These are phyloP conservation scores for Arthrobotrys pseudoclavata DNA, from an alignment of 2,329 filamentous ascomycete genomes.

Conservation along the genomic window DNA sequence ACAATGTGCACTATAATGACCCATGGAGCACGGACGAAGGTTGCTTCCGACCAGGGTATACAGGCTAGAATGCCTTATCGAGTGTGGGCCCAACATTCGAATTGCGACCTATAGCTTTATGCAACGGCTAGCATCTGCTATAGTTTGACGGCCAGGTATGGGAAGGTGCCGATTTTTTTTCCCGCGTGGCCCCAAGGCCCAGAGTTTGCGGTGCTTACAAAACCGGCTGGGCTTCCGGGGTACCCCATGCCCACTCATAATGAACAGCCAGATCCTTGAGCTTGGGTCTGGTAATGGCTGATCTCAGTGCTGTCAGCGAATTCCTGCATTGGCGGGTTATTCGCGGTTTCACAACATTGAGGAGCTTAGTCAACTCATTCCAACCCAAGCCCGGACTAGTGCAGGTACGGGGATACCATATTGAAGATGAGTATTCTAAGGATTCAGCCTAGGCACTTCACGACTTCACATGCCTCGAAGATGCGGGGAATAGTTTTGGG, in stretches of 20 bases:
- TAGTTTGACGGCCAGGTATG: conserved; percentile 14
- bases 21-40: conserved; percentile 40
- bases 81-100: conserved; percentile 36
- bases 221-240: conserved; percentile 24
- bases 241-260: conserved; percentile 34
- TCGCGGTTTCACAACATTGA: conserved; percentile 38
- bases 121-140: conserved; percentile 39
- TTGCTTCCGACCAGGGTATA: conserved; percentile 34
- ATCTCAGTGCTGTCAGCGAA: conserved; percentile 18
- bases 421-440: conserved; percentile 15
- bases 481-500: neutral
- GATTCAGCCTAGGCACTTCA: conserved; percentile 52
- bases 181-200: conserved; percentile 34
- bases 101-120: conserved; percentile 28
- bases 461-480: conserved; percentile 44
- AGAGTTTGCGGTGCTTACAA: conserved; percentile 17
- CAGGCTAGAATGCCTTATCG: conserved; percentile 48
- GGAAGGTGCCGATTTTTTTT: conserved; percentile 37
- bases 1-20: conserved; percentile 20
- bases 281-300: conserved; percentile 14
- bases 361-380: conserved; percentile 35
- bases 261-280: conserved; percentile 48
- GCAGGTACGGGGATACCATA: neutral
- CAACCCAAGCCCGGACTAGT: conserved; percentile 15
- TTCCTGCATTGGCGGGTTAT: conserved; percentile 4